Evolutionary conservation across 1,284 basidiomycete genomes (phyloP).

Genomic region (Marasmius tenuissimus): DNA sequence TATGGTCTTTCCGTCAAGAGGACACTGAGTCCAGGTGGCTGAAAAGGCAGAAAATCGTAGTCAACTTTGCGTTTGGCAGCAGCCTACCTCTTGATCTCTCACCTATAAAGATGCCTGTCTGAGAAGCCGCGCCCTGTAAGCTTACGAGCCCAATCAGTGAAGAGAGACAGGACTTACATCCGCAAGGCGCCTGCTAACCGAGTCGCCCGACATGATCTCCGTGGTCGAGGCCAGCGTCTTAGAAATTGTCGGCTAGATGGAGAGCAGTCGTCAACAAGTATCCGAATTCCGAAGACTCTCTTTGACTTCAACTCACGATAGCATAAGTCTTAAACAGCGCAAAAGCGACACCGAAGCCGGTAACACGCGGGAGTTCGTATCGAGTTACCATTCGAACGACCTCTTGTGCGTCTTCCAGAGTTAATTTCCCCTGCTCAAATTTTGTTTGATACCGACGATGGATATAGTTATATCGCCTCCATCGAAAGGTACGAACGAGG

Average conservation of each 20-base stretch:
- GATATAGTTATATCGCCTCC: conserved; percentile 21
- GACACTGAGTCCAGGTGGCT: conserved; percentile 38
- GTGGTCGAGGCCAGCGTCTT: conserved; percentile 37
- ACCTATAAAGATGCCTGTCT: conserved; percentile 45
- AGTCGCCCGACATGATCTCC: conserved; percentile 32
- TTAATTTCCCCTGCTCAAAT: conserved; percentile 29
- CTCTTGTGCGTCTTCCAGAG: conserved; percentile 43
- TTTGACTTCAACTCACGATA: conserved; percentile 33
- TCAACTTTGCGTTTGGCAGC: not conserved
- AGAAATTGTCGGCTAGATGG: conserved; percentile 41
- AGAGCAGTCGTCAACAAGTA: too few species aligned
- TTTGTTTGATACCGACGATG: conserved; percentile 34
- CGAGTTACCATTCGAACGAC: conserved; percentile 30
- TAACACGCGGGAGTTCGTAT: conserved; percentile 44
- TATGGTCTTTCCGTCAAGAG: conserved; percentile 29
- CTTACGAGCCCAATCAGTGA: not conserved
- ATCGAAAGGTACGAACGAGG: conserved; percentile 16
- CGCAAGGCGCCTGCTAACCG: conserved; percentile 39
- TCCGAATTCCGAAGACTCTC: not conserved
- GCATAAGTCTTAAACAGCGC: conserved; percentile 51
- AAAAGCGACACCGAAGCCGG: conserved; percentile 38
- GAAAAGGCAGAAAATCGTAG: not conserved
- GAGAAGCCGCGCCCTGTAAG: not conserved
- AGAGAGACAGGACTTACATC: conserved; percentile 34
- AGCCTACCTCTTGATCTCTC: conserved; percentile 1